Evolutionary conservation across 352 stramenopile species (phyloP).

Genomic region (Thraustochytrium sp.): DNA sequence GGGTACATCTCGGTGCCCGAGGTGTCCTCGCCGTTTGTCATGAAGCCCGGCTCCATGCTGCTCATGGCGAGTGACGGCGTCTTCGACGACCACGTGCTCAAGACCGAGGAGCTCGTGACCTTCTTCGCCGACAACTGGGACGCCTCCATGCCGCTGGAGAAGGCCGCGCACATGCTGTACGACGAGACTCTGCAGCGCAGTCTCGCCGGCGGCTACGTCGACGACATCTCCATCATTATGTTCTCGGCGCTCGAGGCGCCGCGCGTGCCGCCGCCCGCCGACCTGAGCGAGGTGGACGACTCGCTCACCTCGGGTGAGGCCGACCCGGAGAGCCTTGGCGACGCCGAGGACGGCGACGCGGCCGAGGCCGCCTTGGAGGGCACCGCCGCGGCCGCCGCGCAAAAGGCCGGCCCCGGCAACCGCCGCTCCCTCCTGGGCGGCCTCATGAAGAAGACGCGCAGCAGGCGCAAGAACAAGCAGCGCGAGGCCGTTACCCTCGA

Average conservation of each 20-base stretch:
- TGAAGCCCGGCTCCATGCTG: neutral
- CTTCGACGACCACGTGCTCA: constrained; percentile 42
- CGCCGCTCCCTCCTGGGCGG: neutral
- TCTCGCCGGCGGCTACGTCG: constrained; percentile 36
- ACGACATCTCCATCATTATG: constrained; percentile 41
- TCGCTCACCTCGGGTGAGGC: neutral
- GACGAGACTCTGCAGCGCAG: constrained; percentile 28
- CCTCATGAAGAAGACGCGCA: constrained; percentile 30
- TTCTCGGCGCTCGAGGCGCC: neutral
- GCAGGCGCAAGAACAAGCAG: neutral
- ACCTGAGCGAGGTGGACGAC: neutral
- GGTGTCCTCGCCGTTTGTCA: neutral
- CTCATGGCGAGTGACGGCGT: constrained; percentile 16
- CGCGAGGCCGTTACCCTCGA: neutral
- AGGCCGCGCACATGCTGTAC: neutral
- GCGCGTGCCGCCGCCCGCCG: too few relatives aligned
- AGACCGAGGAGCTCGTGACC: constrained; percentile 27
- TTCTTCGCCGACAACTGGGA: neutral
- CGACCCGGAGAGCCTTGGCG: neutral
- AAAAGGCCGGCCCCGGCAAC: neutral
- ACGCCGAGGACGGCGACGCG: neutral
- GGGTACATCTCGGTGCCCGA: constrained; percentile 36
- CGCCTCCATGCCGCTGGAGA: neutral
- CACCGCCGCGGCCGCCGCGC: neutral
- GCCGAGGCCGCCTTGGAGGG: neutral